A percentile compares a stretch with the other conserved stretches of the same genome.
phyloP scores from a whole-genome alignment of 768 basidiomycete species.

The Boletus reticuloceps region DNA sequence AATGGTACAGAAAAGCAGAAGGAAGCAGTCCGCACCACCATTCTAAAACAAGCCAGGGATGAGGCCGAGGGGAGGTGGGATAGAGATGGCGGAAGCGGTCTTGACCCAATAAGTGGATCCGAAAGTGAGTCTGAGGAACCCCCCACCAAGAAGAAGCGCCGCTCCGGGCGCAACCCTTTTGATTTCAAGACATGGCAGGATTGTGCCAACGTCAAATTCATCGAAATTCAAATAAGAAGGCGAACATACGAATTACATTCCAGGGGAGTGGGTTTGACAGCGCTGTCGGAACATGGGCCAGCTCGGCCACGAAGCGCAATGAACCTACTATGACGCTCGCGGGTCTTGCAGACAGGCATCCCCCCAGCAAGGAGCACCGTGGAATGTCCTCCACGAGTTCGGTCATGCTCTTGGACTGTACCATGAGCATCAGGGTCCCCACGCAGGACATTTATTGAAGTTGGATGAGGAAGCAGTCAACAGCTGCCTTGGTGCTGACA shows the following conservation, averaged over 20 bases:
- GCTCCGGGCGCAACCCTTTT: background rate
- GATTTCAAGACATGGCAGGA: background rate
- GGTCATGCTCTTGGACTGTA: background rate
- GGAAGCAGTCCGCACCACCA: background rate
- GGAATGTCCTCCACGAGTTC: background rate
- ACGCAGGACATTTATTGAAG: no score
- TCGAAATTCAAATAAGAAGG: background rate
- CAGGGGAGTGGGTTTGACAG: background rate
- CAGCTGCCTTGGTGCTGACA: no score
- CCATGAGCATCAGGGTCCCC: background rate
- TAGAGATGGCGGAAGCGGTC: no score
- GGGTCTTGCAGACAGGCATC: background rate
- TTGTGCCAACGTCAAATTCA: background rate
- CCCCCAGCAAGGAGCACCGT: background rate
- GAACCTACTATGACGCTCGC: background rate
- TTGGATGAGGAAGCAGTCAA: no score
- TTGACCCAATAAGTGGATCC: no score
- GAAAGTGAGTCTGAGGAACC: no score
- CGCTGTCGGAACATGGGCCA: background rate
- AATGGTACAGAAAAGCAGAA: background rate
- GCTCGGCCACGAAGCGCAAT: no score
- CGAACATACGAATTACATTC: background rate
- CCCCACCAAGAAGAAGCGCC: no score
- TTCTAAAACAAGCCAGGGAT: background rate
- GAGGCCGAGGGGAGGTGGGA: no score